Base-by-base conservation (phyloP, 2,329 filamentous ascomycete genomes). In the Leptosphaerulina australis region DNA sequence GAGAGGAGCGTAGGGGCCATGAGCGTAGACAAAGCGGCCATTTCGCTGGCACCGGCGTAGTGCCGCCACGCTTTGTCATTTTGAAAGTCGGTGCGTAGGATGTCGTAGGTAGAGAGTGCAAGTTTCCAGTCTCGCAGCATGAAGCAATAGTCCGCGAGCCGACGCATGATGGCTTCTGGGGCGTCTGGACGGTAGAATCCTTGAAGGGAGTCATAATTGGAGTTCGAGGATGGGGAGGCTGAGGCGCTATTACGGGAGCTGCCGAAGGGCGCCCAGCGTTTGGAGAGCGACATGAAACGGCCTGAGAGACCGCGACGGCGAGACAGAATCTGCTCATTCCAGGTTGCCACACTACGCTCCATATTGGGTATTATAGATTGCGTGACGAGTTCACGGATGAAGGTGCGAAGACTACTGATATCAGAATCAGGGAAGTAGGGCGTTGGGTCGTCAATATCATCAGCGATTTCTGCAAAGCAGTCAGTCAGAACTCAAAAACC, bases 31-130 rank as follows among this genome's bases (percentile, higher is more conserved):
- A 97, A 77, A 4, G 90, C 92, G 22, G 89, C 88, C 93, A 99
- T 97, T 77, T 99, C 94, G 70, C 96, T 93, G 1, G 90, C 88
- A 3, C 90, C 93, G 0, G 94, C 94, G 69, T 97, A 91, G 67
- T 97, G 90, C 63, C 85, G 90, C 94, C 94, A 99, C 1, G 94
- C 95, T 72, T 97, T 97, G 70, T 97, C 92, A 68, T 94, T 94
- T 67, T 85, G 87, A 71, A 93, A 99, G 70, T 99, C 95, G 6
- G 87, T 83, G 44, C 91, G 85, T 7, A 99, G 76, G 4, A 99
- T 82, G 49, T 99, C 93, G 69, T 97, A 99, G 0, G 90, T 96
- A 10, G 88, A 91, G 62, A 94, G 84, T 8, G 94, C 90, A 26
- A 99, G 78, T 73, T 95, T 97, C 85, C 88, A 99, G 72, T 99